These are phyloP conservation scores for Conringia planisiliqua DNA, from an alignment of 345 rosid species.

Conservation along the genomic window DNA sequence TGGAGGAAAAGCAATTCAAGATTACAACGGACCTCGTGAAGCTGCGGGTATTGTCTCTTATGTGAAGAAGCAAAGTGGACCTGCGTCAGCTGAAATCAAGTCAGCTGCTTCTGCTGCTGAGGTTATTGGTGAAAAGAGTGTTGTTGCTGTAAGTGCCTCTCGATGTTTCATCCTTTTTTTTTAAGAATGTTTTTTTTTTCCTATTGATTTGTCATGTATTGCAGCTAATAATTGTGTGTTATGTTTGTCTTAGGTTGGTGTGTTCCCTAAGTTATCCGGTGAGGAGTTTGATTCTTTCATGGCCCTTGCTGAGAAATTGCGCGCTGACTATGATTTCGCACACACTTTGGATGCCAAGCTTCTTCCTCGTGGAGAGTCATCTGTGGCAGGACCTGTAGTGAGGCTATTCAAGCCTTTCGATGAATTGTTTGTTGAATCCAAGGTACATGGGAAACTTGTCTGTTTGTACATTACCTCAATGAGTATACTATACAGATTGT, in stretches of 20 bases:
- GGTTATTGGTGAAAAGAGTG: constrained; percentile 59
- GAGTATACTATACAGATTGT: not conserved
- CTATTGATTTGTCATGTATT: not conserved
- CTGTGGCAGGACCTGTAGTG: constrained; percentile 77
- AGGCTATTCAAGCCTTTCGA: constrained; percentile 98
- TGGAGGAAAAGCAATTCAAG: constrained; percentile 75
- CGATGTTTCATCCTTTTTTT: not conserved
- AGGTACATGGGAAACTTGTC: constrained; percentile 44
- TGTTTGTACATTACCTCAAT: not conserved
- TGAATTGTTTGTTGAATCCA: constrained; percentile 69
- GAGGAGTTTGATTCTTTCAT: constrained; percentile 74
- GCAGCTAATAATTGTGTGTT: not conserved
- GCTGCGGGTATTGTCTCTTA: constrained; percentile 83
- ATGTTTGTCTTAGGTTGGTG: constrained; percentile 65
- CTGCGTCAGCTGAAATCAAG: constrained; percentile 79
- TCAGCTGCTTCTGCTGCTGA: constrained; percentile 55
- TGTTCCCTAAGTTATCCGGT: constrained; percentile 85
- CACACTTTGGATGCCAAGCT: constrained; percentile 81
- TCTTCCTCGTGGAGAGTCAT: constrained; percentile 88
- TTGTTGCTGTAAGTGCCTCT: constrained; percentile 60
- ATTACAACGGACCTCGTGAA: constrained; percentile 94
- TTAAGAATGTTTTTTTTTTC: not conserved
- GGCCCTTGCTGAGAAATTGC: constrained; percentile 70
- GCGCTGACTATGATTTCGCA: constrained; percentile 84
- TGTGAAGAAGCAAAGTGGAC: constrained; percentile 87